Evolutionary conservation across 306 rosid genomes (phyloP).

Genomic region (Quercus bicolor): DNA sequence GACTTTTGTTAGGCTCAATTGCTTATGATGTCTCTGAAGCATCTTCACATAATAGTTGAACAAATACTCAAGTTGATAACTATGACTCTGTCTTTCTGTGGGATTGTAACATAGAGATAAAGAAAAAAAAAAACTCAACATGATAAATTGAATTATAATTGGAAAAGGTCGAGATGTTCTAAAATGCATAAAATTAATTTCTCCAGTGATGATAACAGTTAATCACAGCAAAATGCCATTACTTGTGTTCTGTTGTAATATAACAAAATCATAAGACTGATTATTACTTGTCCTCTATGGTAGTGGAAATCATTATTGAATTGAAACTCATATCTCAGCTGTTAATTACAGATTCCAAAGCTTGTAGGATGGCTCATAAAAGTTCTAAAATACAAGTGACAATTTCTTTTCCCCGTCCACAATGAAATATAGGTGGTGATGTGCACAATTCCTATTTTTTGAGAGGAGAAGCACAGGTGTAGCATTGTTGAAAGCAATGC

Average conservation of each 20-base stretch:
- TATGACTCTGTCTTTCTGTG: slow-evolving; percentile 80
- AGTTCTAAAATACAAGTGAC: not conserved
- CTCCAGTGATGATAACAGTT: not conserved
- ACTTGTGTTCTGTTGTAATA: not conserved
- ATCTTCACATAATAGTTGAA: slow-evolving; percentile 73
- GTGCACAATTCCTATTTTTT: too few species aligned
- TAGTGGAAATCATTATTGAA: not conserved
- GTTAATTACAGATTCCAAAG: not conserved
- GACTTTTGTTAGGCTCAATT: slow-evolving; percentile 53
- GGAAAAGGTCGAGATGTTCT: not conserved
- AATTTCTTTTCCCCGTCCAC: too few species aligned
- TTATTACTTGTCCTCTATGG: not conserved
- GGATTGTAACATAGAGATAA: slow-evolving; percentile 23
- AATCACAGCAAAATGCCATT: not conserved
- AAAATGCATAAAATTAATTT: not conserved
- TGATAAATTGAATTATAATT: not conserved
- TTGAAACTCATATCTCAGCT: not conserved
- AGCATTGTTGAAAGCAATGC: not conserved
- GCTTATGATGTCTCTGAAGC: slow-evolving; percentile 62
- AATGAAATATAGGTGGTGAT: too few species aligned
- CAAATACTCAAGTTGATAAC: slow-evolving; percentile 74
- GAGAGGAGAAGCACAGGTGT: too few species aligned
- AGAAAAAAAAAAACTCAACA: slow-evolving; percentile 27
- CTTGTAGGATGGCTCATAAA: not conserved
- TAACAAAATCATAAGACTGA: not conserved